These are phyloP conservation scores for Cladorrhinum sp. DNA, from an alignment of 2,329 filamentous ascomycete genomes.

Conservation along the genomic window DNA sequence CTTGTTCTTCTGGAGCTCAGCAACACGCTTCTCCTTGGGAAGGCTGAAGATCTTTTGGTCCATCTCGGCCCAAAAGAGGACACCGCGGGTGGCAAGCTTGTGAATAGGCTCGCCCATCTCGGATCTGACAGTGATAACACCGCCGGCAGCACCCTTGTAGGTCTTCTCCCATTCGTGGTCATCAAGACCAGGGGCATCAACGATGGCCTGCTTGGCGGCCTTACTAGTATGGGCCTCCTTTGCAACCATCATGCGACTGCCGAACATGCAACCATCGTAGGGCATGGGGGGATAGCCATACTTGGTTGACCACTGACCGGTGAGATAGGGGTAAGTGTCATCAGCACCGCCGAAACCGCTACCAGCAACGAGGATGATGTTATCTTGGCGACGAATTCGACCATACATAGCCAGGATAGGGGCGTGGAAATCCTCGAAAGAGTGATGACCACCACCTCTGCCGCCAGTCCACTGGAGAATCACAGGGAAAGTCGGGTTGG, in stretches of 20 bases:
- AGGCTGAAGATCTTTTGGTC: conserved; percentile 96
- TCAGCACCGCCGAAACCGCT: conserved; percentile 89
- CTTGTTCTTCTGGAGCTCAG: conserved; percentile 82
- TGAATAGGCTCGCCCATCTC: conserved; percentile 99
- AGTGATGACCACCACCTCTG: conserved; percentile 90
- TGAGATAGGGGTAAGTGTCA: conserved; percentile 90
- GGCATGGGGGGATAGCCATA: conserved; percentile 91
- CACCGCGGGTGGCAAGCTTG: conserved; percentile 95
- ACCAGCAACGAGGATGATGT: conserved; percentile 84
- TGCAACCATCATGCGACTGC: conserved; percentile 90
- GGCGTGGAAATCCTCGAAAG: conserved; percentile 92
- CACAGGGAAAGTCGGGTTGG: conserved; percentile 91
- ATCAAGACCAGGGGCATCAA: conserved; percentile 77
- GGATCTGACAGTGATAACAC: conserved; percentile 92
- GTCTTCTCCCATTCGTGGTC: conserved; percentile 88
- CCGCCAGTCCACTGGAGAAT: conserved; percentile 94
- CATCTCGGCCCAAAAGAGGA: conserved; percentile 98
- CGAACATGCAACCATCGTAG: conserved; percentile 87
- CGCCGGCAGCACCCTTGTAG: conserved; percentile 86
- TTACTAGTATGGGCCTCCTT: conserved; percentile 88
- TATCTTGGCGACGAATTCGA: conserved; percentile 78
- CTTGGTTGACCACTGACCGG: conserved; percentile 80
- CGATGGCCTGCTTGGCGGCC: conserved; percentile 85
- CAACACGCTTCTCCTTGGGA: conserved; percentile 88
- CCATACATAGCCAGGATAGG: conserved; percentile 89